phyloP scores from a whole-genome alignment of 2,329 filamentous ascomycete genomes.

The Penicillium hesseltinei region DNA sequence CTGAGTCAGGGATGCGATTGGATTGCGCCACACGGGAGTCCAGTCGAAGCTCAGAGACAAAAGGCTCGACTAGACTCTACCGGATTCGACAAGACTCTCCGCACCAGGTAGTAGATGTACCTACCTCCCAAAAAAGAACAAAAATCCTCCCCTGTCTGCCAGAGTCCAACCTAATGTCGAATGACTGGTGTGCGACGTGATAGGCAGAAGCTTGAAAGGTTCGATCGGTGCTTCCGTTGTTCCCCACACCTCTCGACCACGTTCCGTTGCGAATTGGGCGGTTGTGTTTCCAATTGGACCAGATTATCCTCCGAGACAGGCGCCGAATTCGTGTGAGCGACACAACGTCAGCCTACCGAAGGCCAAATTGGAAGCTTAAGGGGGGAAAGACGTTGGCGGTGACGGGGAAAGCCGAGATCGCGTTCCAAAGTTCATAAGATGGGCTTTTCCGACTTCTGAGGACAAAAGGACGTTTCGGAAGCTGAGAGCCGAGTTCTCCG shows the following conservation, averaged over 20 bases:
- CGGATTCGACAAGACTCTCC: background rate
- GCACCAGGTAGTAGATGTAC: constrained; percentile 2
- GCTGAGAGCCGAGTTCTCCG: constrained; percentile 1
- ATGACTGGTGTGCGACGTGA: constrained; percentile 3
- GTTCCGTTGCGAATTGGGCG: constrained; percentile 20
- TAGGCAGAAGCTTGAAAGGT: constrained; percentile 13
- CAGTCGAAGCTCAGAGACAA: constrained; percentile 13
- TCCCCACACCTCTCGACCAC: constrained; percentile 24
- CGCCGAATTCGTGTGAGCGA: constrained; percentile 3
- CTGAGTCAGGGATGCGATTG: constrained; percentile 26
- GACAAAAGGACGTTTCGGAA: background rate
- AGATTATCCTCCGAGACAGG: constrained; percentile 18
- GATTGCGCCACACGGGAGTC: constrained; percentile 8
- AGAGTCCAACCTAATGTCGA: background rate
- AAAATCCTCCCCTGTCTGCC: constrained; percentile 5
- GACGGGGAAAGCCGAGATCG: background rate
- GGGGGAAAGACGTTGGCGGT: background rate
- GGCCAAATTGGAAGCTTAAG: background rate
- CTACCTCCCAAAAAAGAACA: constrained; percentile 2
- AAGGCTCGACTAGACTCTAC: constrained; percentile 3
- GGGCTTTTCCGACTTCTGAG: background rate
- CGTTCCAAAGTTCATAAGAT: background rate
- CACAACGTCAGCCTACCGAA: background rate
- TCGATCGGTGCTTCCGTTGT: constrained; percentile 14
- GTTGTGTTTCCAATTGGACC: constrained; percentile 24